Evolutionary conservation across 305 asterid genomes (phyloP), one percentile per base, ranked within the genome.

Genomic region (Rubia tinctorum): DNA sequence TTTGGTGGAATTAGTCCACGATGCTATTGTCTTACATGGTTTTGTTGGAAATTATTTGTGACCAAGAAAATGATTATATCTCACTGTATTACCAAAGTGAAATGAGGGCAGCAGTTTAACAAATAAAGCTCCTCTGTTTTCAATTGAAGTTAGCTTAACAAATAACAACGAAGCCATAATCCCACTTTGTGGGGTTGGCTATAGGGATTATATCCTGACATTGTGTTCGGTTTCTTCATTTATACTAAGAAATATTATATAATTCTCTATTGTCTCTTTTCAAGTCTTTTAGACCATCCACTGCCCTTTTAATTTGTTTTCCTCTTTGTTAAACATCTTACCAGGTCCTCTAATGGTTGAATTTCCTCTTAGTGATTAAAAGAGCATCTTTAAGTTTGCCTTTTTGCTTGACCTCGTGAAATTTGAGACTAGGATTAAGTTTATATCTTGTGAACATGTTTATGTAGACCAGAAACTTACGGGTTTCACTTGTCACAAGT

Each of bases 1-100:
- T 79, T 66, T 68, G 34, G 75, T 55, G 56, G 64, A 42, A 37
- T 18, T 62, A 51, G 51, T 63, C 61, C 27, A 40, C 56, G 42
- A 40, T 22, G 23, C 53, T 44, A 30, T 61, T 61, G 22, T 59
- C 61, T 56, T 27, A 69, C 51, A n/a, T 25, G 42, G 20, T 58
- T 75, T 58, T 69, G 37, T 4, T 25, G 34, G 22, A 67, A 34
- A 74, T 68, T 20, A 4, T 55, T 10, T 42, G 12, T 59, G 11
- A 40, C 18, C 63, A 42, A 27, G 23, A 51, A 58, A 60, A 22
- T 45, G 37, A 66, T 43, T 10, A 23, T 11, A 11, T 5, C 30
- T 66, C 43, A n/a, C n/a, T 17, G 49, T 34, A 44, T 64, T 11
- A 64, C 10, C 61, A n/a, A 51, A 64, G 25, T 47, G 25, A 67